Conservation (phyloP, 305 asterid genomes). For the Solanum hybrid region DNA sequence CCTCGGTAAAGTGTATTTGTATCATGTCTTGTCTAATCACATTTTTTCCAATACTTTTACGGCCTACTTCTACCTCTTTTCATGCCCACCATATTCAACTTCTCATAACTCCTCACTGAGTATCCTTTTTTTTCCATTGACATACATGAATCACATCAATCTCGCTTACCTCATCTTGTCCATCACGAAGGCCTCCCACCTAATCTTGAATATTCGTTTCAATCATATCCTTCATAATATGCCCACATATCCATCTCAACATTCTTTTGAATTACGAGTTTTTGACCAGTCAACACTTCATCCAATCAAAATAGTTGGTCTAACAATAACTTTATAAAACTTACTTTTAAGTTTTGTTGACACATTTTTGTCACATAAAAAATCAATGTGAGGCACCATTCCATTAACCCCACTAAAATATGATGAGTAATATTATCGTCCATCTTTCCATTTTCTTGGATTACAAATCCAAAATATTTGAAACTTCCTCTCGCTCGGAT, state of each 20-base stretch:
- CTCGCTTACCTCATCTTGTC: background rate
- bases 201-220: background rate
- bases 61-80: background rate
- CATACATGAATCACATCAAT: background rate
- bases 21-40: background rate
- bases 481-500: background rate
- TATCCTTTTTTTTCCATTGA: too few species aligned
- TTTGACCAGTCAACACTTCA: background rate
- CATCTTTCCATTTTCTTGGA: background rate
- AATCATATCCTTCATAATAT: background rate
- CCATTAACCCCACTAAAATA: background rate
- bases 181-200: background rate
- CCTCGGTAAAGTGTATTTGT: background rate
- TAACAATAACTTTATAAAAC: background rate
- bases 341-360: background rate
- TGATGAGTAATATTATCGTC: background rate
- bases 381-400: background rate
- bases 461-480: background rate
- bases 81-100: background rate
- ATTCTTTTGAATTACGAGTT: background rate
- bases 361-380: background rate
- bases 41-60: accelerated
- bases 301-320: background rate
- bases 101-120: background rate
- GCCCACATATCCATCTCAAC: background rate